These are phyloP conservation scores for Leccinum arenicola DNA, from an alignment of 768 basidiomycete genomes.

Conservation along the genomic window DNA sequence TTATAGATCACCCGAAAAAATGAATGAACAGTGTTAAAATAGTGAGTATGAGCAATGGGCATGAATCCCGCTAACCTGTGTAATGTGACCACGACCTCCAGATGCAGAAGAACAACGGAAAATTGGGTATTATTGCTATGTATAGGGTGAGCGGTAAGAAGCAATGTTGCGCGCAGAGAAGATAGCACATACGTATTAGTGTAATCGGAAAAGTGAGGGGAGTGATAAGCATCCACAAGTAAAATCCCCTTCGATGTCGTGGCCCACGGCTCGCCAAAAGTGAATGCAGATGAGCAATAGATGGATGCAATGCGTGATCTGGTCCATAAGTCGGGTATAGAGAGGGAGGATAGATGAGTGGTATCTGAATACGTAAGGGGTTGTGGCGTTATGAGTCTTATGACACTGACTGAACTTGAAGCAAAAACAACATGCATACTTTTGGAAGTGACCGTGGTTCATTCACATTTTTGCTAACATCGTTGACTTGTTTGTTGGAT, in stretches of 20 bases:
- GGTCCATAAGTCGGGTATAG: constrained; percentile 42
- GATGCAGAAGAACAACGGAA: constrained; percentile 82
- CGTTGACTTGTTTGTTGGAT: constrained; percentile 15
- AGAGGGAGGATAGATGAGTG: constrained; percentile 44
- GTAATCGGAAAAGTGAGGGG: constrained; percentile 77
- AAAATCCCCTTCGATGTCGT: constrained; percentile 63
- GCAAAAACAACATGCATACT: constrained; percentile 5
- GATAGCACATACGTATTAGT: constrained; percentile 60
- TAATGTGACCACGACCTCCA: constrained; percentile 89
- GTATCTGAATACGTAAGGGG: constrained; percentile 44
- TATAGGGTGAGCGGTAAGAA: constrained; percentile 1
- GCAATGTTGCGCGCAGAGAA: neutral
- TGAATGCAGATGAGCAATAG: constrained; percentile 44
- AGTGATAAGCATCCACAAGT: constrained; percentile 59
- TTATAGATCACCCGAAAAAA: neutral
- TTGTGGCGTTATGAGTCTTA: neutral
- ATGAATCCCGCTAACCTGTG: constrained; percentile 45
- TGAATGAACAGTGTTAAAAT: constrained; percentile 1
- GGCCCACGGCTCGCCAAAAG: constrained; percentile 57
- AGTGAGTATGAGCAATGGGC: neutral
- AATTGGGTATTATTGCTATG: constrained; percentile 77
- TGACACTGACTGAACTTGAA: neutral
- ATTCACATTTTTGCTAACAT: constrained; percentile 10
- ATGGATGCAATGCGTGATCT: constrained; percentile 30
- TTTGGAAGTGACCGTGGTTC: constrained; percentile 9